These are phyloP conservation scores for Trichoderma pleuroti DNA, from an alignment of 2,329 filamentous ascomycete genomes.

Conservation along the genomic window DNA sequence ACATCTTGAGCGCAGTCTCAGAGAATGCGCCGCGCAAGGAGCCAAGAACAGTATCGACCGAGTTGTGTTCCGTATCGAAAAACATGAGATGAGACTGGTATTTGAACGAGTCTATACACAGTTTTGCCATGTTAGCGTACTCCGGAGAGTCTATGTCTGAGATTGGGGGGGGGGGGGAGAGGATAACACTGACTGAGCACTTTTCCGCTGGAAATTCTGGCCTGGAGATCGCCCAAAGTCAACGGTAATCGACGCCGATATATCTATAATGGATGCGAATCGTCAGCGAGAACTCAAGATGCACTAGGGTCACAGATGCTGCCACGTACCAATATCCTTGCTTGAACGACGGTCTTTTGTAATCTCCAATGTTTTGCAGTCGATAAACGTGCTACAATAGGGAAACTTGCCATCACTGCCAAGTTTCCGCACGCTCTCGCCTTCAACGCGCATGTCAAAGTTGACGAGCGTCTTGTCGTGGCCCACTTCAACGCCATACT, in stretches of 20 bases:
- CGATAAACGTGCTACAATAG: slow-evolving; percentile 80
- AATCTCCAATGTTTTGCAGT: slow-evolving; percentile 72
- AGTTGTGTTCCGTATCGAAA: slow-evolving; percentile 77
- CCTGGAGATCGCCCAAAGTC: slow-evolving; percentile 71
- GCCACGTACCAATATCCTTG: not conserved
- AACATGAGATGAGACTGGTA: slow-evolving; percentile 83
- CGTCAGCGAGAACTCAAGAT: not conserved
- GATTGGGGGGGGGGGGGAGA: not conserved
- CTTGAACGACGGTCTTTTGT: slow-evolving; percentile 56
- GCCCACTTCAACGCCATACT: slow-evolving; percentile 78
- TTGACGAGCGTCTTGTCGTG: slow-evolving; percentile 78
- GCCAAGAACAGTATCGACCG: slow-evolving; percentile 60
- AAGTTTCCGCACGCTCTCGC: slow-evolving; percentile 48
- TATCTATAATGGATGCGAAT: slow-evolving; percentile 24
- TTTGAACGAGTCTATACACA: slow-evolving; percentile 65
- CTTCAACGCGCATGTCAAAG: slow-evolving; percentile 64
- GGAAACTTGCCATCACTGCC: slow-evolving; percentile 58
- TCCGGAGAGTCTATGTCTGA: not conserved
- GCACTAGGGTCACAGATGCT: not conserved
- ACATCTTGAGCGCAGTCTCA: slow-evolving; percentile 75
- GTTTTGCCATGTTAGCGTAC: not conserved
- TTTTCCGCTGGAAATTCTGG: slow-evolving; percentile 77
- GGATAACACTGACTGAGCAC: slow-evolving; percentile 55
- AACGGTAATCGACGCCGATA: slow-evolving; percentile 73
- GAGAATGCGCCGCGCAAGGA: slow-evolving; percentile 73